These are phyloP conservation scores for Mortierella sp. DNA, from an alignment of 371 early-diverging fungal species.

Conservation along the genomic window DNA sequence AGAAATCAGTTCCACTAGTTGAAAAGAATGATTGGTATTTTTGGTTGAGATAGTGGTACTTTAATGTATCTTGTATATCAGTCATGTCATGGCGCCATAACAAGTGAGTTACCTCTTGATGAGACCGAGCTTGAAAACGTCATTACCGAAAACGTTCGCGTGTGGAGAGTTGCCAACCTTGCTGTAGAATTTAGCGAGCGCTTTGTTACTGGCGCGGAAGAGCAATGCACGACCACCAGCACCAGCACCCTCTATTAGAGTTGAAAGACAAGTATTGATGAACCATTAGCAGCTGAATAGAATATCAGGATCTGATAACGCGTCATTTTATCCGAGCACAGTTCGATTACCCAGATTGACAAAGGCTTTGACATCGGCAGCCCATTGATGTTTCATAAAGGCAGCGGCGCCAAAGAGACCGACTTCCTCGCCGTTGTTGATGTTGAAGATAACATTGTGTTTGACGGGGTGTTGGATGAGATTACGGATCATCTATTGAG, in stretches of 20 bases:
- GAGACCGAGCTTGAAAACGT: conserved; percentile 72
- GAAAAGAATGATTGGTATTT: not conserved
- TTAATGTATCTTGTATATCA: too few relatives aligned
- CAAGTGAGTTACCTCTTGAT: conserved; percentile 65
- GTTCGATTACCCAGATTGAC: conserved; percentile 77
- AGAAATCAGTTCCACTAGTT: conserved; percentile 76
- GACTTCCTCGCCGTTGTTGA: conserved; percentile 91
- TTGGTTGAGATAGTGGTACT: not conserved
- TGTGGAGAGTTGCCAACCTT: conserved; percentile 63
- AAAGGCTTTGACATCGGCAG: conserved; percentile 76
- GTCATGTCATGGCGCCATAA: not conserved
- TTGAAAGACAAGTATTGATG: not conserved
- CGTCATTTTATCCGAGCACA: not conserved
- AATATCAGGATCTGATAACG: not conserved
- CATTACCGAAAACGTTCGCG: conserved; percentile 75
- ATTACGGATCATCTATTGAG: conserved; percentile 66
- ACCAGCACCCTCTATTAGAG: conserved; percentile 76
- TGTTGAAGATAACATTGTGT: conserved; percentile 80
- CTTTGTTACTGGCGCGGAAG: conserved; percentile 74
- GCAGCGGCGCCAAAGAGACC: conserved; percentile 80
- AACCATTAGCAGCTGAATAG: not conserved
- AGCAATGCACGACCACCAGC: conserved; percentile 83
- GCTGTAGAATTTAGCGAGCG: conserved; percentile 59
- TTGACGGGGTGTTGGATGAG: conserved; percentile 69
- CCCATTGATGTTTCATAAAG: conserved; percentile 86